A percentile compares a stretch with the other conserved stretches of the same genome.
Evolutionary conservation across 306 rosid genomes (phyloP).

Genomic region (Medicago ruthenica): DNA sequence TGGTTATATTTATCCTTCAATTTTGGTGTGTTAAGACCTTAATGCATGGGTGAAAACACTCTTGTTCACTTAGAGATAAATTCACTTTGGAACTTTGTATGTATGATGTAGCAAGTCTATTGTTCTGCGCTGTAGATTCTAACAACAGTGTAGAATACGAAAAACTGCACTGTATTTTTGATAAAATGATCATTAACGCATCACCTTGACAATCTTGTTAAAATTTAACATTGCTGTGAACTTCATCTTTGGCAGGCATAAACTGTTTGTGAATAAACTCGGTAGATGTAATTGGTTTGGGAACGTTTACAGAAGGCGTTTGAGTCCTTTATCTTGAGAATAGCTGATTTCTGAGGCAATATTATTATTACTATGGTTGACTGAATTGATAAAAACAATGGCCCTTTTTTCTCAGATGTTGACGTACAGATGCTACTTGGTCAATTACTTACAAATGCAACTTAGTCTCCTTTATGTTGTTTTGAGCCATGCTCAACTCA

Average conservation of each 20-base stretch:
- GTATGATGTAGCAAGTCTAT: conserved; percentile 8
- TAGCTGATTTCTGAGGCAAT: conserved; percentile 23
- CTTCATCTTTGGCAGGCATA: conserved; percentile 53
- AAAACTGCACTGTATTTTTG: neutral
- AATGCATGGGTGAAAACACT: neutral
- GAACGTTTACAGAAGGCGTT: conserved; percentile 53
- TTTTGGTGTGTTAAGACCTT: conserved; percentile 26
- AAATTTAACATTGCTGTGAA: conserved; percentile 28
- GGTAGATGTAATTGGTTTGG: conserved; percentile 39
- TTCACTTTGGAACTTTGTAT: conserved; percentile 1
- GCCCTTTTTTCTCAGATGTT: neutral
- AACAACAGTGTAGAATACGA: too few species aligned
- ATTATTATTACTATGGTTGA: neutral
- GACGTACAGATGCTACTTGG: neutral
- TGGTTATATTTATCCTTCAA: conserved; percentile 7
- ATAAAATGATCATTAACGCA: neutral
- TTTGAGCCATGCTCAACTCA: conserved; percentile 19
- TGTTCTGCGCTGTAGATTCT: neutral
- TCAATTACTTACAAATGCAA: conserved; percentile 6
- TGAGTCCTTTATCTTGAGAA: conserved; percentile 15
- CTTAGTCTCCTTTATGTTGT: neutral
- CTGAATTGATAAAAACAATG: conserved; percentile 5
- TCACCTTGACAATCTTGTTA: conserved; percentile 6
- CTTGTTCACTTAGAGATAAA: conserved; percentile 7
- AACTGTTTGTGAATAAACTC: conserved; percentile 49